A percentile compares a stretch with the other conserved stretches of the same genome.
Conservation (phyloP, 305 asterid species). For the Rubia occidens region DNA sequence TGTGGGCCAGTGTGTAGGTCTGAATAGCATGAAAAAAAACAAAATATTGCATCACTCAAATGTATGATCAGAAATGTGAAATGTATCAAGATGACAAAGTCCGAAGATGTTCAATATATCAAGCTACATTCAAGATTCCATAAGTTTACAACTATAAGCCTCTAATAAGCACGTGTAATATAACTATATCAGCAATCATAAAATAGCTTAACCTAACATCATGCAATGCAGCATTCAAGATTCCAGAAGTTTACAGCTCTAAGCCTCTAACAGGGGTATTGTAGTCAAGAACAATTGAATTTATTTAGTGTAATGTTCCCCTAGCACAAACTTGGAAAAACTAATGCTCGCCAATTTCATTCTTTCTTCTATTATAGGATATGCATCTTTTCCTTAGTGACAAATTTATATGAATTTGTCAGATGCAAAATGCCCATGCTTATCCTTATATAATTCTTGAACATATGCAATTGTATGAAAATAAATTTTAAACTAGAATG, state of each 20-base stretch:
- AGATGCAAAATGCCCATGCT: neutral
- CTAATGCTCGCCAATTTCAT: neutral
- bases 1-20: neutral
- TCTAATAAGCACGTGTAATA: neutral
- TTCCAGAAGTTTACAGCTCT: slow-evolving; percentile 3
- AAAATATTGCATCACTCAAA: neutral
- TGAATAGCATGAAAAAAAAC: neutral
- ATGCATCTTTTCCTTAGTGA: neutral
- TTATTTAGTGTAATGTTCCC: neutral
- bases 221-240: slow-evolving; percentile 5
- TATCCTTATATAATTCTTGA: neutral
- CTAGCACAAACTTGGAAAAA: neutral
- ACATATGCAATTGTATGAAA: neutral
- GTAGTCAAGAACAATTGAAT: neutral
- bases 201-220: neutral
- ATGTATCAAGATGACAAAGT: neutral
- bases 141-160: slow-evolving; percentile 1
- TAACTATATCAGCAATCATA: neutral
- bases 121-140: neutral
- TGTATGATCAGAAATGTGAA: neutral
- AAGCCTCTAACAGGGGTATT: neutral
- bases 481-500: neutral
- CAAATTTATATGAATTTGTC: neutral
- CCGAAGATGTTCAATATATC: neutral
- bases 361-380: neutral